These are phyloP conservation scores for Botrytis deweyae DNA, from an alignment of 2,329 filamentous ascomycete genomes.

Conservation along the genomic window DNA sequence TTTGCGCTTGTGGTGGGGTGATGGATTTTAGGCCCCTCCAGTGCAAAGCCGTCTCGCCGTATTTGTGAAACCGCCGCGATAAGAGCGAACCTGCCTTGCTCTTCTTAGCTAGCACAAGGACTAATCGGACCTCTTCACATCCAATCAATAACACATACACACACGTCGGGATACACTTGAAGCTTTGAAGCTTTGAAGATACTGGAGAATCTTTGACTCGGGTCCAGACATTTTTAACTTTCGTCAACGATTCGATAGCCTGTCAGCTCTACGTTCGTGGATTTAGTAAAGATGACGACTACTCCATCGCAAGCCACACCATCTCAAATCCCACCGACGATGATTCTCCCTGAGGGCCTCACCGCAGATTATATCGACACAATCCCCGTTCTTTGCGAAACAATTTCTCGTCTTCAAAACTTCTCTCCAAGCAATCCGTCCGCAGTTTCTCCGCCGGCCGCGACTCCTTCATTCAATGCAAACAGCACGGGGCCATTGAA, in stretches of 20 bases:
- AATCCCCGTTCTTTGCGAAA: constrained; percentile 74
- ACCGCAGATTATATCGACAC: constrained; percentile 83
- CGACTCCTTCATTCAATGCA: constrained; percentile 41
- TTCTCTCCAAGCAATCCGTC: constrained; percentile 42
- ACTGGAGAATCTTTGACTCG: constrained; percentile 1
- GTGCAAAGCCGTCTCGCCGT: neutral
- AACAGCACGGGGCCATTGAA: constrained; percentile 32
- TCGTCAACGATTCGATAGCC: constrained; percentile 19
- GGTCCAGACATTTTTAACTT: neutral
- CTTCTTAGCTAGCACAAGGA: constrained; percentile 10
- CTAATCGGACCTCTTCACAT: constrained; percentile 3
- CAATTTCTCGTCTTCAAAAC: constrained; percentile 71
- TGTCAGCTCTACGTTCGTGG: neutral
- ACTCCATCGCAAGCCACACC: constrained; percentile 27
- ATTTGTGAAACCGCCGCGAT: constrained; percentile 23
- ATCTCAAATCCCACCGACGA: constrained; percentile 40
- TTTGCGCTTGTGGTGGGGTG: constrained; percentile 15
- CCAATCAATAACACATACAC: constrained; percentile 19
- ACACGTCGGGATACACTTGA: constrained; percentile 19
- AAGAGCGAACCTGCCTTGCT: constrained; percentile 21
- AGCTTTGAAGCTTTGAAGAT: constrained; percentile 1
- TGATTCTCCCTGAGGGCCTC: constrained; percentile 57
- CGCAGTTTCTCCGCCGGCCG: constrained; percentile 36
- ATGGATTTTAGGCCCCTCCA: constrained; percentile 29
- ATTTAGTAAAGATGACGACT: constrained; percentile 28